Percentiles rank a stretch among this genome's conserved stretches.
Conservation (phyloP, 768 basidiomycete genomes). For the Suillus sp. region DNA sequence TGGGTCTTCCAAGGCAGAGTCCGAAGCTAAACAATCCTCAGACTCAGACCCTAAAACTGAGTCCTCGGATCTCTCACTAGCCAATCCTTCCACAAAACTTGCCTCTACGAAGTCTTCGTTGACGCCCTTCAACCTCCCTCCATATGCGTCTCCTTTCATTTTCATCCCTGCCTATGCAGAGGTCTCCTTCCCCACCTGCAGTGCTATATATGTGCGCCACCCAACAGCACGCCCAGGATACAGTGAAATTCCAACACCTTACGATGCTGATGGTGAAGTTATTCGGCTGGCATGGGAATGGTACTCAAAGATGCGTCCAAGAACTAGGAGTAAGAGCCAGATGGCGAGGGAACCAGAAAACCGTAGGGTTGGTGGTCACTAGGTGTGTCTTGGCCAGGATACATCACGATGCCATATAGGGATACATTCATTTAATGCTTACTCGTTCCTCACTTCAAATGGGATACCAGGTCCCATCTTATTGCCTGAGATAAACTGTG, state of each 20-base stretch:
- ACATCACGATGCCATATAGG: not conserved
- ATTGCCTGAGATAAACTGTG: not conserved
- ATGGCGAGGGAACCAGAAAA: slow-evolving; percentile 68
- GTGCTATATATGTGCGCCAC: slow-evolving; percentile 90
- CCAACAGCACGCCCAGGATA: slow-evolving; percentile 96
- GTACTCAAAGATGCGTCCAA: slow-evolving; percentile 74
- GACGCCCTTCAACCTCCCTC: slow-evolving; percentile 84
- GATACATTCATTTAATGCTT: not conserved
- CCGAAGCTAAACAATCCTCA: slow-evolving; percentile 14
- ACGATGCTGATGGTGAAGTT: slow-evolving; percentile 92
- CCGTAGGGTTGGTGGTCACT: slow-evolving; percentile 39
- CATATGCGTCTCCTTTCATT: slow-evolving; percentile 85
- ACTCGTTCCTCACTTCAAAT: not conserved
- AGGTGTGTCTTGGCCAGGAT: not conserved
- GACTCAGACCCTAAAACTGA: not conserved
- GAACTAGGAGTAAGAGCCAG: slow-evolving; percentile 66
- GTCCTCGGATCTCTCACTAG: slow-evolving; percentile 2
- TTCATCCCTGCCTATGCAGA: slow-evolving; percentile 94
- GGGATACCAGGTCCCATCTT: not conserved
- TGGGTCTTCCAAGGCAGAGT: slow-evolving; percentile 19
- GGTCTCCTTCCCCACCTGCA: slow-evolving; percentile 84
- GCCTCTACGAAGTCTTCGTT: slow-evolving; percentile 29
- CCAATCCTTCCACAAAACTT: slow-evolving; percentile 5
- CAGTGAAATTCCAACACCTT: slow-evolving; percentile 94
- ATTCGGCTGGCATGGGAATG: slow-evolving; percentile 96